These are phyloP conservation scores for Acer negundo DNA, from an alignment of 345 rosid species.

Conservation along the genomic window DNA sequence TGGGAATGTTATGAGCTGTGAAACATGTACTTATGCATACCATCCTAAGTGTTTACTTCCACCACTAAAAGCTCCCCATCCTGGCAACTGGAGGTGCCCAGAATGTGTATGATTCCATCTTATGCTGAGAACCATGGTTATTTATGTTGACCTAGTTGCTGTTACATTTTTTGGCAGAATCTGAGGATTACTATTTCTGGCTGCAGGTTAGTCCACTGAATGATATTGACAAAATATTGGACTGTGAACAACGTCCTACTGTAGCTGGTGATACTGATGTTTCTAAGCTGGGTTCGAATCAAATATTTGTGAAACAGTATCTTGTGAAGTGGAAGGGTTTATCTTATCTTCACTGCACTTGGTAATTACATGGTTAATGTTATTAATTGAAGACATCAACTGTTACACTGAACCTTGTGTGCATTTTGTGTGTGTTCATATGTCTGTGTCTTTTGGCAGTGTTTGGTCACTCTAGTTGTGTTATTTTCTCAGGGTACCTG, in stretches of 20 bases:
- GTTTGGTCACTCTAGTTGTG: constrained; percentile 11
- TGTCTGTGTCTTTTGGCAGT: constrained; percentile 10
- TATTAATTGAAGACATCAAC: background rate
- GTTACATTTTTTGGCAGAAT: constrained; percentile 17
- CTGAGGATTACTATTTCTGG: constrained; percentile 25
- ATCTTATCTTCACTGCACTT: constrained; percentile 94
- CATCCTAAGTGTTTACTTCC: constrained; percentile 88
- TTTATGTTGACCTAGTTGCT: constrained; percentile 4
- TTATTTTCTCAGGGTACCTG: constrained; percentile 71
- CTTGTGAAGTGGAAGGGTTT: constrained; percentile 99
- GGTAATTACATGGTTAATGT: constrained; percentile 49
- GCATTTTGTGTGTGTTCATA: background rate
- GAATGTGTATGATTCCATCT: constrained; percentile 66
- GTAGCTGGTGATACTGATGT: constrained; percentile 65
- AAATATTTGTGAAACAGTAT: constrained; percentile 87
- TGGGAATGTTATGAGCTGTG: constrained; percentile 74
- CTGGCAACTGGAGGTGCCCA: constrained; percentile 94
- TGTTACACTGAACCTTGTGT: background rate
- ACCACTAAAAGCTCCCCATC: constrained; percentile 68
- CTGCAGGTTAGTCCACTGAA: constrained; percentile 93
- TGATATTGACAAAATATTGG: constrained; percentile 94
- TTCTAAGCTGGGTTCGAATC: constrained; percentile 66
- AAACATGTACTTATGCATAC: constrained; percentile 83
- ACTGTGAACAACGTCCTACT: constrained; percentile 94
- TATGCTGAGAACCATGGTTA: constrained; percentile 5